Percentiles rank a stretch among this genome's conserved stretches.
These are phyloP conservation scores for Phytophthora meadii DNA, from an alignment of 352 stramenopile species.

Conservation along the genomic window DNA sequence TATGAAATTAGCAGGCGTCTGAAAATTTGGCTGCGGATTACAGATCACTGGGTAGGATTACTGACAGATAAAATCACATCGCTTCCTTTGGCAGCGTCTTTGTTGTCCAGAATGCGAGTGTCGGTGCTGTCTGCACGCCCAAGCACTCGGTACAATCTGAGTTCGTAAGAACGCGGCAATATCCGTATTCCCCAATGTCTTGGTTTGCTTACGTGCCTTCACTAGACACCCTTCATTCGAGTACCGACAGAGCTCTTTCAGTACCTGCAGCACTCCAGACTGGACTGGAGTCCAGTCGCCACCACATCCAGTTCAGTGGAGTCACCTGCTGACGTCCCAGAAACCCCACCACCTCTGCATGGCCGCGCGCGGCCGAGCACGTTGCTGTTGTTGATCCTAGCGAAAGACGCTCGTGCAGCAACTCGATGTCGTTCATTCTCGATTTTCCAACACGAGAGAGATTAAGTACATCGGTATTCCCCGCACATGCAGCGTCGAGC, in stretches of 20 bases:
- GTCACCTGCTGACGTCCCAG: slow-evolving; percentile 31
- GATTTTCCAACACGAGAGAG: slow-evolving; percentile 60
- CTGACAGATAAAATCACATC: no score
- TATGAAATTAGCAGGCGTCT: no score
- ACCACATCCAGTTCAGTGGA: slow-evolving; percentile 35
- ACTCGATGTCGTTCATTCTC: slow-evolving; percentile 20
- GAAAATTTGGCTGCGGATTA: no score
- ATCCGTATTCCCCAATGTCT: slow-evolving; percentile 23
- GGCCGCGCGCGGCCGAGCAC: slow-evolving; percentile 30
- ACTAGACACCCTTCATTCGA: slow-evolving; percentile 42
- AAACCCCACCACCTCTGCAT: slow-evolving; percentile 34
- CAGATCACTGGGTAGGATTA: no score
- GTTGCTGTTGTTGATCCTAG: slow-evolving; percentile 38
- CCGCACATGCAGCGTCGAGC: slow-evolving; percentile 33
- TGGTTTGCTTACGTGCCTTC: slow-evolving; percentile 32
- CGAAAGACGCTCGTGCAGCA: slow-evolving; percentile 32
- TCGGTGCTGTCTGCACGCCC: slow-evolving; percentile 32
- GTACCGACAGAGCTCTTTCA: slow-evolving; percentile 39
- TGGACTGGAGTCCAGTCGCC: slow-evolving; percentile 8
- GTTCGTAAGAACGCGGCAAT: slow-evolving; percentile 29
- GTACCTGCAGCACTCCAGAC: slow-evolving; percentile 15
- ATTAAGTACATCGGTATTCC: slow-evolving; percentile 48
- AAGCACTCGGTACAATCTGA: slow-evolving; percentile 31
- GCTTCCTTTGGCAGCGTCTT: slow-evolving; percentile 30
- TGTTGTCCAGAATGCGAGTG: slow-evolving; percentile 28